Base-by-base conservation (phyloP, 768 basidiomycete species). In the Cyclocybe cylindracea region DNA sequence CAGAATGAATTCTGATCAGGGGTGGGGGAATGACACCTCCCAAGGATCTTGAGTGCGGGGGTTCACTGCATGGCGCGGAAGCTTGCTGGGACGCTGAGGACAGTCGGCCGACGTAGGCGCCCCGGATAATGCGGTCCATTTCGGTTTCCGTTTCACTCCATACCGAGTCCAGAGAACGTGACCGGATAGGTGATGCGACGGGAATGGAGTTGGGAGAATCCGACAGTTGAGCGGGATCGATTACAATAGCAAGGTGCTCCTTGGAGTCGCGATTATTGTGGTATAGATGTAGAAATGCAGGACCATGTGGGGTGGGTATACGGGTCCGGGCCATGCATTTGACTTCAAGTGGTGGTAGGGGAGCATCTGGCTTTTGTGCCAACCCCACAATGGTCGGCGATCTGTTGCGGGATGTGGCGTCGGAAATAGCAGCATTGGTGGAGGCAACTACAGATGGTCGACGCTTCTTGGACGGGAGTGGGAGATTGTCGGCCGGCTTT, bases 291-390 rank as follows among this genome's bases (percentile, higher is more conserved):
- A 98, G 78, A 72, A 98, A 98, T 13, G 87, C 84, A 10, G 91
- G 86, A 5, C 95, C 96, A 61, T 98, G 92, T 0, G 92, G 91
- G 0, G 97, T 99, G 38, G 97, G 97, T 66, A 98, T 91, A 50
- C 97, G 89, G 3, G 97, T 98, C 50, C 97, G 89, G 10, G 94
- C 97, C 85, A 96, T 92, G 69, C 97, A 99, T 67, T 84, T 87
- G 29, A 98, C 90, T 50, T 84, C 75, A n/a, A 91, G 70, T 49
- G 70, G 71, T 13, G 66, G 54, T 42, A 67, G 61, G 9, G 61
- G 44, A 5, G 67, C 40, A 16, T 53, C 49, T 44, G 53, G 19
- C 16, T 64, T 48, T 18, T 58, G 55, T 8, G 64, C 10, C 38
- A 59, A 33, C n/a, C 61, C 64, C 40, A 63, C 31, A 33, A 42